These are phyloP conservation scores for Leucoagaricus sp. DNA, from an alignment of 1,284 basidiomycete genomes.

Conservation along the genomic window DNA sequence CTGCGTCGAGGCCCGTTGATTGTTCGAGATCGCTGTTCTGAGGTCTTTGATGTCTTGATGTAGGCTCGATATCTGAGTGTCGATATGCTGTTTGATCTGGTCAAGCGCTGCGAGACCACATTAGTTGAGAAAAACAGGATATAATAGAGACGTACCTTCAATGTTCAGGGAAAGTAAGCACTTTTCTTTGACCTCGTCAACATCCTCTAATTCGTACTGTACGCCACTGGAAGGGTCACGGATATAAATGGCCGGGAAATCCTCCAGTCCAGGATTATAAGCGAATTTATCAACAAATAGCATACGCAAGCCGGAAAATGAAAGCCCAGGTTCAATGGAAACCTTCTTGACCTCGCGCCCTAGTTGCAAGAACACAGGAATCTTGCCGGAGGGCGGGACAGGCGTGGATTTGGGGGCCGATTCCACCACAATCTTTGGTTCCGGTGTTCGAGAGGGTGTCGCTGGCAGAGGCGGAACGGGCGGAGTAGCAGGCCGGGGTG, in stretches of 20 bases:
- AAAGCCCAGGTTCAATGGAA: conserved; percentile 67
- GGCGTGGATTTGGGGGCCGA: conserved; percentile 23
- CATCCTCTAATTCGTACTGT: conserved; percentile 94
- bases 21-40: conserved; percentile 61
- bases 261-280: conserved; percentile 90
- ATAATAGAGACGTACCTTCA: conserved; percentile 71
- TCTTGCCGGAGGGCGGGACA: conserved; percentile 33
- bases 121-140: conserved; percentile 3
- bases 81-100: conserved; percentile 98
- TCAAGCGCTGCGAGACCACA: conserved; percentile 73
- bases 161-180: conserved; percentile 92
- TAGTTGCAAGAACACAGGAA: conserved; percentile 88
- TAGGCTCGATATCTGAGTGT: conserved; percentile 83
- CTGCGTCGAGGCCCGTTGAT: conserved; percentile 43
- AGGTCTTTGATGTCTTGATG: conserved; percentile 93
- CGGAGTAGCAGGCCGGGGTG: conserved; percentile 34
- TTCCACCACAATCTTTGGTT: conserved; percentile 29
- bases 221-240: conserved; percentile 90
- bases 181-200: conserved; percentile 90
- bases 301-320: conserved; percentile 75
- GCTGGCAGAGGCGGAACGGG: conserved; percentile 49
- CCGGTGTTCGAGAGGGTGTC: conserved; percentile 36
- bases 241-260: conserved; percentile 96
- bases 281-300: conserved; percentile 96
- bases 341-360: conserved; percentile 93